Evolutionary conservation across 1,284 basidiomycete species (phyloP).

Genomic region (Puccinia horiana): DNA sequence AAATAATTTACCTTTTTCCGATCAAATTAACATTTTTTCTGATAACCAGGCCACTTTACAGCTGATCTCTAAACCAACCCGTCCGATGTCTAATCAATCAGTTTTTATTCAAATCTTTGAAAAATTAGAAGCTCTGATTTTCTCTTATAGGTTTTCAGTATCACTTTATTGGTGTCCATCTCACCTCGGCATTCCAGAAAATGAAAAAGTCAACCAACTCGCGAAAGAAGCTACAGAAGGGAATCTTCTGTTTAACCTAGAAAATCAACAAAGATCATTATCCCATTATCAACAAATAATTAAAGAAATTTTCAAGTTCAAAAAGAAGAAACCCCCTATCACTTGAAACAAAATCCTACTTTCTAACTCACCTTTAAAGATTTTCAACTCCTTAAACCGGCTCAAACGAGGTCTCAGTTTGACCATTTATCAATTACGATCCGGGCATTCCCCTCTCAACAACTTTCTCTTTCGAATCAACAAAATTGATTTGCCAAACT

Average conservation of each 20-base stretch:
- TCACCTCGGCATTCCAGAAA: not conserved
- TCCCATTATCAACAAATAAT: not conserved
- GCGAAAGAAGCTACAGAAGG: not conserved
- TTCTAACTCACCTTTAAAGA: not conserved
- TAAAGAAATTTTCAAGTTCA: not conserved
- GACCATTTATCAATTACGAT: not conserved
- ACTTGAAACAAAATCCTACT: not conserved
- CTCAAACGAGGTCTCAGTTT: not conserved
- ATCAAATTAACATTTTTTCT: not conserved
- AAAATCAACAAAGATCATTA: not conserved
- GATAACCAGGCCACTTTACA: not conserved
- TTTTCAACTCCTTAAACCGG: not conserved
- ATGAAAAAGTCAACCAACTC: not conserved
- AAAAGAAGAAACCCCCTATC: not conserved
- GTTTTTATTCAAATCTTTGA: not conserved
- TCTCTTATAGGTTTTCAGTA: too few species aligned
- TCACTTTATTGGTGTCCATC: not conserved
- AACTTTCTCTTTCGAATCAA: not conserved
- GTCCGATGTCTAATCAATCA: not conserved
- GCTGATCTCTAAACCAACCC: not conserved
- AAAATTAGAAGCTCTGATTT: not conserved
- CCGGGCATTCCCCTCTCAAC: not conserved
- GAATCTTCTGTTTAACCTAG: not conserved
- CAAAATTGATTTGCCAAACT: not conserved
- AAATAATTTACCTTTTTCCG: not conserved